Evolutionary conservation across 2,329 filamentous ascomycete genomes (phyloP).

Genomic region (Parafenestella ontariensis): DNA sequence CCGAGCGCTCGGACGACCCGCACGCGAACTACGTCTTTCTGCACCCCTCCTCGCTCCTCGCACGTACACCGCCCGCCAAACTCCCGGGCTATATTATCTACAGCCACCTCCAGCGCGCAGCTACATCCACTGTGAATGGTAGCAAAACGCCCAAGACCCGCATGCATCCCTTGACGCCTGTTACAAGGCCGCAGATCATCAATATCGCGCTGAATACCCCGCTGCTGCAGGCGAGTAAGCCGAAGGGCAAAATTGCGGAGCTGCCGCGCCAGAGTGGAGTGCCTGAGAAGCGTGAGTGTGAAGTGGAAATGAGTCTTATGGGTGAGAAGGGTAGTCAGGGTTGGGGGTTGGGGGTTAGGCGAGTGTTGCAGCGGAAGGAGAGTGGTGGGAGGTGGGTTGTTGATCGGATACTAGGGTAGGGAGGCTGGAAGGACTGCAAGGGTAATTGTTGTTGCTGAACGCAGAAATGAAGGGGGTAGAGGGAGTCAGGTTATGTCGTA

Average conservation of each 20-base stretch:
- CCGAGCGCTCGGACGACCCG: constrained; percentile 51
- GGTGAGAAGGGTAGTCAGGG: constrained; percentile 73
- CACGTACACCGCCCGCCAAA: constrained; percentile 57
- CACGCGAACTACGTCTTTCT: constrained; percentile 78
- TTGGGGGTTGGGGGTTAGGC: constrained; percentile 86
- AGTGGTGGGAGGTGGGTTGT: constrained; percentile 73
- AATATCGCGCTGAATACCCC: constrained; percentile 84
- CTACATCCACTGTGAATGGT: constrained; percentile 53
- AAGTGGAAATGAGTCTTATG: constrained; percentile 79
- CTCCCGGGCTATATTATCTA: constrained; percentile 91
- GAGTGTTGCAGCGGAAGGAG: constrained; percentile 80
- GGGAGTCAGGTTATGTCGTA: too few species aligned
- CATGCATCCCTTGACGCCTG: constrained; percentile 85
- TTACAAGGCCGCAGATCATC: constrained; percentile 77
- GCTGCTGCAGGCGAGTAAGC: constrained; percentile 84
- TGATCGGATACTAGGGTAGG: constrained; percentile 57
- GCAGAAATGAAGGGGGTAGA: too few species aligned
- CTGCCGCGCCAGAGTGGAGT: constrained; percentile 62
- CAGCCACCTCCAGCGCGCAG: constrained; percentile 77
- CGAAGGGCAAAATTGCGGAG: constrained; percentile 77
- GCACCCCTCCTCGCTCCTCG: constrained; percentile 83
- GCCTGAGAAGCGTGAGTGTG: constrained; percentile 62
- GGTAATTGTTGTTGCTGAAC: too few species aligned
- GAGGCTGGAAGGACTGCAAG: too few species aligned
- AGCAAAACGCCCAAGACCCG: constrained; percentile 67